Evolutionary conservation across 306 rosid genomes (phyloP).

Genomic region (Prunus mongolica): DNA sequence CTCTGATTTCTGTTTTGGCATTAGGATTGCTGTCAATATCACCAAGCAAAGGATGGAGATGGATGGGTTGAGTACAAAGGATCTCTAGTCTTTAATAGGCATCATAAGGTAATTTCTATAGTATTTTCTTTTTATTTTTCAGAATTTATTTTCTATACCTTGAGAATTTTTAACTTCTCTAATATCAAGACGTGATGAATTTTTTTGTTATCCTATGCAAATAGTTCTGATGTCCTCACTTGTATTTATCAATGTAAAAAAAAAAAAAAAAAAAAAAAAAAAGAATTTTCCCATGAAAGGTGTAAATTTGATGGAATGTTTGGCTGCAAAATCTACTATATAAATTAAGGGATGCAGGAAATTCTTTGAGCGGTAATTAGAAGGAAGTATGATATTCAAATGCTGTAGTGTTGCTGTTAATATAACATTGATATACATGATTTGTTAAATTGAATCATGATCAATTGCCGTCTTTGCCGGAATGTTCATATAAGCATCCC

Average conservation of each 20-base stretch:
- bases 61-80: slow-evolving; percentile 99
- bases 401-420: background rate
- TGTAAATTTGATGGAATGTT: background rate
- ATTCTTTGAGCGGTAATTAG: background rate
- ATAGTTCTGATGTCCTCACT: background rate
- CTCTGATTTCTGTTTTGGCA: slow-evolving; percentile 24
- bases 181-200: background rate
- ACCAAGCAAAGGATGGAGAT: slow-evolving; percentile 99
- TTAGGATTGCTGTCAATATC: slow-evolving; percentile 97
- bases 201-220: background rate
- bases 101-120: slow-evolving; percentile 62
- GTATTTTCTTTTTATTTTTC: slow-evolving; percentile 3
- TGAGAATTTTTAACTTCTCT: background rate
- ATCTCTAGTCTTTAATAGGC: slow-evolving; percentile 69
- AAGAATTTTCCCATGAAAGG: background rate
- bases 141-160: background rate
- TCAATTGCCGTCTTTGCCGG: background rate
- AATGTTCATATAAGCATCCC: background rate
- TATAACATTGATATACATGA: background rate
- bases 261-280: background rate
- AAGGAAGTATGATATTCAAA: background rate
- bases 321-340: background rate
- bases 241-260: background rate
- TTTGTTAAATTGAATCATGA: background rate
- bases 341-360: background rate